phyloP scores from a whole-genome alignment of 768 basidiomycete genomes.

The Sarcodon sp. region DNA sequence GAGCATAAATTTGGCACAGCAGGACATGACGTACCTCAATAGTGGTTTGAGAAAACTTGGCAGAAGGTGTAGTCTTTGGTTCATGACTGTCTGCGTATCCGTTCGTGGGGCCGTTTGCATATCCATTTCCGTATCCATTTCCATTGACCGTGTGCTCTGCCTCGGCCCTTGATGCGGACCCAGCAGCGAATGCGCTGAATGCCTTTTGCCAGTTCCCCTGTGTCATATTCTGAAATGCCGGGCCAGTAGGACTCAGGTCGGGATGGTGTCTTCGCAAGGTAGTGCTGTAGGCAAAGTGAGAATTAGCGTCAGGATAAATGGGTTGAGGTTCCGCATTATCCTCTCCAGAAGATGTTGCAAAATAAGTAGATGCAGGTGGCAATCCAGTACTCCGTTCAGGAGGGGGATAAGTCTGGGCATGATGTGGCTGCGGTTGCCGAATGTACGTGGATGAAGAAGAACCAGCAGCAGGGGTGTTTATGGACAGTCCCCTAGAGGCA shows the following conservation, averaged over 20 bases:
- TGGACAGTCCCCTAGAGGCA: not conserved
- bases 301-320: slow-evolving; percentile 40
- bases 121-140: slow-evolving; percentile 7
- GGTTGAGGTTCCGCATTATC: slow-evolving; percentile 39
- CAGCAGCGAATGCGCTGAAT: slow-evolving; percentile 25
- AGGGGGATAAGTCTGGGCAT: not conserved
- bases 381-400: slow-evolving; percentile 25
- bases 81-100: slow-evolving; percentile 20
- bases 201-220: slow-evolving; percentile 23
- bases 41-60: slow-evolving; percentile 53
- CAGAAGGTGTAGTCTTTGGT: slow-evolving; percentile 41
- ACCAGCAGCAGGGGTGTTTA: not conserved
- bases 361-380: slow-evolving; percentile 77
- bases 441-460: not conserved
- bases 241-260: slow-evolving; percentile 19
- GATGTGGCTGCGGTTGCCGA: not conserved
- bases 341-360: slow-evolving; percentile 42
- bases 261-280: slow-evolving; percentile 57
- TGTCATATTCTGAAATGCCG: slow-evolving; percentile 29
- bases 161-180: slow-evolving; percentile 11
- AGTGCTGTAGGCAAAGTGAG: slow-evolving; percentile 78
- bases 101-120: slow-evolving; percentile 12
- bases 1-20: slow-evolving; percentile 3
- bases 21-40: slow-evolving; percentile 37
- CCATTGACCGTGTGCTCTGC: slow-evolving; percentile 6